Evolutionary conservation across 2,329 filamentous ascomycete species (phyloP).

Genomic region (Fusarium subglutinans): DNA sequence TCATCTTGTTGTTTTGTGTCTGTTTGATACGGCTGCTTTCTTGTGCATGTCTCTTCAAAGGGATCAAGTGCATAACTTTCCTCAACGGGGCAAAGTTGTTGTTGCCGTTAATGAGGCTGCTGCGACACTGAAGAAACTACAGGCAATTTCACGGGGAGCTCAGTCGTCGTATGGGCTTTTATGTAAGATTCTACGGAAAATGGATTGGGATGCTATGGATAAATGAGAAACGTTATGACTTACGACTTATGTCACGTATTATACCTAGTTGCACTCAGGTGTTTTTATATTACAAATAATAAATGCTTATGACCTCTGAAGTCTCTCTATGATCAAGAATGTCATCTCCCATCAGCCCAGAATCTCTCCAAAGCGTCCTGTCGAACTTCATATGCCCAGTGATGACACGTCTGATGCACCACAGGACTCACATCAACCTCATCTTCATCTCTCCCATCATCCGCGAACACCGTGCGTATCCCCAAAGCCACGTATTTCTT

Average conservation of each 20-base stretch:
- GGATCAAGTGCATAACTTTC: neutral
- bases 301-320: neutral
- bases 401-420: conserved; percentile 18
- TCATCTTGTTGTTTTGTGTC: neutral
- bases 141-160: neutral
- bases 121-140: neutral
- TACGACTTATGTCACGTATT: neutral
- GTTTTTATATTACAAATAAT: neutral
- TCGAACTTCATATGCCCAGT: conserved; percentile 16
- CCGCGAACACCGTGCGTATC: conserved; percentile 15
- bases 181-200: neutral
- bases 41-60: neutral
- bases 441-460: neutral
- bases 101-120: neutral
- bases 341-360: neutral
- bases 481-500: conserved; percentile 16
- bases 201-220: neutral
- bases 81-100: neutral
- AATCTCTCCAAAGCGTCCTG: conserved; percentile 15
- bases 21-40: conserved; percentile 13
- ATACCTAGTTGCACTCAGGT: neutral
- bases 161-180: neutral
- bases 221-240: neutral
- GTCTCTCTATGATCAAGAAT: accelerated
- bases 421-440: conserved; percentile 13